Evolutionary conservation across 2,329 filamentous ascomycete genomes (phyloP).

Genomic region (Talaromyces rugulosus): DNA sequence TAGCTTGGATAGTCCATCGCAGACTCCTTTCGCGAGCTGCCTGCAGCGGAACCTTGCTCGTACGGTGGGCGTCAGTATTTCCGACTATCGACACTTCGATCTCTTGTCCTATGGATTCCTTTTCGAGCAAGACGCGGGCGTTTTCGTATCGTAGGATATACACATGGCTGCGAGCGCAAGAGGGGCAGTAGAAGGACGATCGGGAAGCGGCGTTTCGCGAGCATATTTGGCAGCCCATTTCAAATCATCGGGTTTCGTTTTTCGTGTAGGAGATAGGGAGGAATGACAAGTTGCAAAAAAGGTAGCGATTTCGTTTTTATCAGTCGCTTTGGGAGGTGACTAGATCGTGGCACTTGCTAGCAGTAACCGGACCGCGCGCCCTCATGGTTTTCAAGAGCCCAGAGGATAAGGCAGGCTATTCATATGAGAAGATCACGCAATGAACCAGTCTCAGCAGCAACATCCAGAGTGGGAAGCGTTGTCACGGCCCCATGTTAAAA

Average conservation of each 20-base stretch:
- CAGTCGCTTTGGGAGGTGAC: background rate
- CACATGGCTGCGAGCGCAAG: conserved; percentile 65
- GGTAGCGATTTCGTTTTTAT: background rate
- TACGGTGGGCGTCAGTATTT: background rate
- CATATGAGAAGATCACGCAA: background rate
- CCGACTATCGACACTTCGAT: conserved; percentile 37
- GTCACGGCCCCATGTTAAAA: background rate
- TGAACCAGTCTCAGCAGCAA: background rate
- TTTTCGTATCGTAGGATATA: conserved; percentile 63
- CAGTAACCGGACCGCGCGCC: background rate
- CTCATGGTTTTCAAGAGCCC: background rate
- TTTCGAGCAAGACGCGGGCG: conserved; percentile 59
- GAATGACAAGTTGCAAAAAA: background rate
- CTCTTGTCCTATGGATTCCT: conserved; percentile 46
- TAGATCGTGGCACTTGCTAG: background rate
- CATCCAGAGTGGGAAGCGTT: background rate
- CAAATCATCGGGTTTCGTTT: conserved; percentile 12
- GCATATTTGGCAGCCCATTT: conserved; percentile 69
- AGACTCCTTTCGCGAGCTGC: conserved; percentile 13
- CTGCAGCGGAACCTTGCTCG: background rate
- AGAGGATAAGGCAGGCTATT: background rate
- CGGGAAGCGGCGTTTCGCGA: conserved; percentile 50
- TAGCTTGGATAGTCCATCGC: conserved; percentile 26
- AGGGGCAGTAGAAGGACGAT: conserved; percentile 63
- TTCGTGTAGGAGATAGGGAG: background rate